Evolutionary conservation across 2,329 filamentous ascomycete genomes (phyloP).

Genomic region (Elsinoe perseae): DNA sequence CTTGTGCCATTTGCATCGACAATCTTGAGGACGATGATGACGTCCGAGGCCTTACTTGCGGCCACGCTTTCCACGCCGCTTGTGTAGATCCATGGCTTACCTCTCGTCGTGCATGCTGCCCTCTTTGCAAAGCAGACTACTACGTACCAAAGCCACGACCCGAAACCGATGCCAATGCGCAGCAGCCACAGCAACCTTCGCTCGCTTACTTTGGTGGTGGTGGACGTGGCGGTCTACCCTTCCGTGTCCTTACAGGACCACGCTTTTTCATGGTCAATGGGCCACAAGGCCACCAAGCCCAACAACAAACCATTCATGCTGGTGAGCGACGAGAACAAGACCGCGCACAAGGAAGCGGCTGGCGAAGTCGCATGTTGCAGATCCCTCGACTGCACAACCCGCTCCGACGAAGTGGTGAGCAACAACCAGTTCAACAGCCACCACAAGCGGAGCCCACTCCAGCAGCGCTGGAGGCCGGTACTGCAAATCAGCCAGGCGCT

Average conservation of each 20-base stretch:
- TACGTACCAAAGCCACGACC: constrained; percentile 86
- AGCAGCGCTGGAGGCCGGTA: constrained; percentile 8
- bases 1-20: constrained; percentile 95
- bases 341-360: not conserved
- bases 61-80: constrained; percentile 94
- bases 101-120: constrained; percentile 86
- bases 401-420: constrained; percentile 13
- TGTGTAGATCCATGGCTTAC: constrained; percentile 97
- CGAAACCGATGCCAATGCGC: constrained; percentile 26
- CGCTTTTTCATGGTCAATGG: constrained; percentile 23
- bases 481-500: constrained; percentile 1
- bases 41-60: constrained; percentile 84
- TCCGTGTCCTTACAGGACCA: constrained; percentile 24
- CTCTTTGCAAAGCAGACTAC: constrained; percentile 96
- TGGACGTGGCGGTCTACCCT: constrained; percentile 21
- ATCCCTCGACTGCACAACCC: constrained; percentile 13
- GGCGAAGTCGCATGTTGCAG: constrained; percentile 11
- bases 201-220: constrained; percentile 26
- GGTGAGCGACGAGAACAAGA: constrained; percentile 5
- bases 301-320: not conserved
- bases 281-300: constrained; percentile 14
- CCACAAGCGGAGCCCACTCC: constrained; percentile 3
- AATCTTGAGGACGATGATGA: constrained; percentile 91
- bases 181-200: constrained; percentile 23
- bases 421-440: not conserved